Evolutionary conservation across 176 grass and related monocot species (phyloP).

Genomic region (Echinochloa phyllopogon): DNA sequence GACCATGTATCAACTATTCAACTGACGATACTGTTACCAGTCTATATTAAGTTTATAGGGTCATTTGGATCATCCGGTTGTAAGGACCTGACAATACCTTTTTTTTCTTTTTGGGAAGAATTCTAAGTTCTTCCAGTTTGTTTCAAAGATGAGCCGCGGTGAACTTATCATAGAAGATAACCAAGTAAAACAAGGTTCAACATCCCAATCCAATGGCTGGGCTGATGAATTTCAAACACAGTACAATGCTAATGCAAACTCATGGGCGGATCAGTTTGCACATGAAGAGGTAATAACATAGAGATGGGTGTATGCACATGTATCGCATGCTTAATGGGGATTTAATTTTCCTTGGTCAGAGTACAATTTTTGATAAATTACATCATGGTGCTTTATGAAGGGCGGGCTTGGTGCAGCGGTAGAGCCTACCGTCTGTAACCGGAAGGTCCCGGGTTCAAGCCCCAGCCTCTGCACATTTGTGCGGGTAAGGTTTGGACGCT

Average conservation of each 20-base stretch:
- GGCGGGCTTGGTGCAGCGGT: too few relatives aligned
- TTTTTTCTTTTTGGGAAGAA: constrained; percentile 61
- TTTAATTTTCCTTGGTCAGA: constrained; percentile 30
- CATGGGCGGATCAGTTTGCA: constrained; percentile 94
- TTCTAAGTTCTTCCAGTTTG: constrained; percentile 98
- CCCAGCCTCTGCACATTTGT: too few relatives aligned
- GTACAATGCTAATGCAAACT: constrained; percentile 75
- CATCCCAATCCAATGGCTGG: constrained; percentile 76
- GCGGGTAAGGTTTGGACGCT: too few relatives aligned
- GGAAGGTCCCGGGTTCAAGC: too few relatives aligned
- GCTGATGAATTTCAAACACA: constrained; percentile 92
- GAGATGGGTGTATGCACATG: constrained; percentile 29
- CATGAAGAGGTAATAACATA: constrained; percentile 74
- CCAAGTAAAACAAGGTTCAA: constrained; percentile 90
- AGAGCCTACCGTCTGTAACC: too few relatives aligned
- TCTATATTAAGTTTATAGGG: constrained; percentile 24
- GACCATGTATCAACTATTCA: constrained; percentile 11
- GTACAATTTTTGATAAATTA: constrained; percentile 1
- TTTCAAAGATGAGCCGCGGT: constrained; percentile 98
- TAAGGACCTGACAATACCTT: constrained; percentile 45
- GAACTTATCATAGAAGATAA: constrained; percentile 98
- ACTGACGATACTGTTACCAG: not conserved
- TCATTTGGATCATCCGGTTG: constrained; percentile 37
- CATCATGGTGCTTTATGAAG: constrained; percentile 7
- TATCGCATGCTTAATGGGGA: constrained; percentile 10